Percentiles rank a stretch among this genome's conserved stretches.
Evolutionary conservation across 768 basidiomycete genomes (phyloP).

Genomic region (Naematelia aurantialba): DNA sequence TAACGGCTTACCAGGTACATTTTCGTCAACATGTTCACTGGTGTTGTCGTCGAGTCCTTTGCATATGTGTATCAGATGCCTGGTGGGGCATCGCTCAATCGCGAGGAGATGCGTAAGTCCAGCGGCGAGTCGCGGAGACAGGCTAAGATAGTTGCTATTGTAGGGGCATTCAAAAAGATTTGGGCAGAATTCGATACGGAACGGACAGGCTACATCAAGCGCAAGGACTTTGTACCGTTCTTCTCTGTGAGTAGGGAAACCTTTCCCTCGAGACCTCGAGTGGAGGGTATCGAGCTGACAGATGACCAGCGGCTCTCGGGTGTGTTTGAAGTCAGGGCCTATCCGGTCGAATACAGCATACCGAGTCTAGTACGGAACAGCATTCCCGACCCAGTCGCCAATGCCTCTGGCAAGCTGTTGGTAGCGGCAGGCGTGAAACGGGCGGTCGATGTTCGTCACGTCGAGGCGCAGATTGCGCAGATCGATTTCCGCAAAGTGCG

Average conservation of each 20-base stretch:
- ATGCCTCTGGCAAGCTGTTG: slow-evolving; percentile 24
- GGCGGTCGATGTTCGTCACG: slow-evolving; percentile 62
- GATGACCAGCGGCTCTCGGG: slow-evolving; percentile 67
- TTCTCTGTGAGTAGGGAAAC: slow-evolving; percentile 62
- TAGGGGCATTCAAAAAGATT: slow-evolving; percentile 75
- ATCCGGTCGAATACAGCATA: slow-evolving; percentile 66
- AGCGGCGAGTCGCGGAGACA: background rate
- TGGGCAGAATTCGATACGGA: slow-evolving; percentile 82
- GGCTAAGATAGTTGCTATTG: background rate
- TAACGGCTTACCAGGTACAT: slow-evolving; percentile 65
- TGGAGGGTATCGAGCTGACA: too few relatives aligned
- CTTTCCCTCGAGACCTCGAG: too few relatives aligned
- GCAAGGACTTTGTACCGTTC: slow-evolving; percentile 68
- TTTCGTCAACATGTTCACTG: slow-evolving; percentile 92
- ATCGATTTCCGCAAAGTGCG: slow-evolving; percentile 67
- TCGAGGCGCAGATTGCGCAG: slow-evolving; percentile 59
- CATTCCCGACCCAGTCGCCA: slow-evolving; percentile 36
- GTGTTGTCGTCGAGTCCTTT: slow-evolving; percentile 93
- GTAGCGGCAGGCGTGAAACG: slow-evolving; percentile 34
- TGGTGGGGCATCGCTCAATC: slow-evolving; percentile 69
- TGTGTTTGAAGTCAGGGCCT: slow-evolving; percentile 82
- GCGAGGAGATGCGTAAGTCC: slow-evolving; percentile 75
- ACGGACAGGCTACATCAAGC: slow-evolving; percentile 73
- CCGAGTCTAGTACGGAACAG: slow-evolving; percentile 60
- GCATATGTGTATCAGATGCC: slow-evolving; percentile 90